Conservation (phyloP, 2,329 filamentous ascomycete species). For the Colletotrichum sublineola region DNA sequence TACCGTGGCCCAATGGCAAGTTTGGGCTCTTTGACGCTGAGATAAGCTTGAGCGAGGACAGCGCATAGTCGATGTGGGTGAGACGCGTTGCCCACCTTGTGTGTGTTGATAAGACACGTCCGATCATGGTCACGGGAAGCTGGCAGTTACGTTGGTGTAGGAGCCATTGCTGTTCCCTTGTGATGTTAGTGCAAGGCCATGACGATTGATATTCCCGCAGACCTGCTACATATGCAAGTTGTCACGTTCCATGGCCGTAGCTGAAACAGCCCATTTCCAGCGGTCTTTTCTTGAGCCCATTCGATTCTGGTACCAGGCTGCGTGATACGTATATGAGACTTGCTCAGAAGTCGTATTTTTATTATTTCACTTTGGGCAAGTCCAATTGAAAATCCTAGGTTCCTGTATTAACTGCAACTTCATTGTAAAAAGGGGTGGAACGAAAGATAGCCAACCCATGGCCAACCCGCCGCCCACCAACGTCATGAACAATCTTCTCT, state of each 20-base stretch:
- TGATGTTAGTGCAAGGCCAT: neutral
- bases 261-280: neutral
- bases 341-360: neutral
- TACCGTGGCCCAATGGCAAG: constrained; percentile 21
- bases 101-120: neutral
- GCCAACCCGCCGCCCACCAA: neutral
- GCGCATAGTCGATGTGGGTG: neutral
- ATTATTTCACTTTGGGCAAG: neutral
- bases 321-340: neutral
- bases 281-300: neutral
- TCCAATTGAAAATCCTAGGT: neutral
- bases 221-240: neutral
- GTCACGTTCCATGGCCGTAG: neutral
- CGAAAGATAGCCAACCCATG: neutral
- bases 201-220: neutral
- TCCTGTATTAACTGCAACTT: neutral
- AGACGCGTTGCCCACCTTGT: neutral
- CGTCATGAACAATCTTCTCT: neutral
- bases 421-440: too few relatives aligned
- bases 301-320: neutral
- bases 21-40: constrained; percentile 8
- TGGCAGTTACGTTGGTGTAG: neutral
- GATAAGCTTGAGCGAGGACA: constrained; percentile 20
- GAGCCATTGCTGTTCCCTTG: neutral
- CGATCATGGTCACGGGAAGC: too few relatives aligned